A percentile compares a stretch with the other conserved stretches of the same genome.
phyloP scores from a whole-genome alignment of 441 rosid species.

The Populus hybrid region DNA sequence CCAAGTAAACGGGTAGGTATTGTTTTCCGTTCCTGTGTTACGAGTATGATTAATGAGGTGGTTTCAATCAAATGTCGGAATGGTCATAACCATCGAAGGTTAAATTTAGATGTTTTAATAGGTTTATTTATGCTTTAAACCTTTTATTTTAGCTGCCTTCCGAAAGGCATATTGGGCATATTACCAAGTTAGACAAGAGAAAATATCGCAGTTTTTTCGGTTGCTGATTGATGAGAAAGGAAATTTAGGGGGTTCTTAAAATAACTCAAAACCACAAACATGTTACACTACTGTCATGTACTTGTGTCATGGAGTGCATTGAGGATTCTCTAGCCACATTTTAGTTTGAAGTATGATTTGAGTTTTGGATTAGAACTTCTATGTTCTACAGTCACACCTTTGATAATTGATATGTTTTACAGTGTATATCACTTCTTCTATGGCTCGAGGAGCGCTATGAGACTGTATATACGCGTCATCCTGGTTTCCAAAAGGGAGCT shows the following conservation, averaged over 20 bases:
- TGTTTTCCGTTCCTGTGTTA: neutral
- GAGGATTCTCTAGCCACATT: neutral
- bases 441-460: no score
- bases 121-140: neutral
- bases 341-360: neutral
- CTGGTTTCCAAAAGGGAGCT: no score
- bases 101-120: neutral
- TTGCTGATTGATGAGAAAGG: neutral
- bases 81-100: neutral
- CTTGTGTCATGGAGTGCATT: neutral
- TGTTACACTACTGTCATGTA: neutral
- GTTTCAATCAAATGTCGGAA: neutral
- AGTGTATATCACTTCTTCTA: no score
- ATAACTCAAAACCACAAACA: neutral
- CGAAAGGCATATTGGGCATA: neutral
- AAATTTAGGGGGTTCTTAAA: neutral
- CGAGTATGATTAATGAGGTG: neutral
- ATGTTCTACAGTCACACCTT: no score
- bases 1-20: conserved; percentile 83
- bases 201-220: neutral
- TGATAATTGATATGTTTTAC: no score
- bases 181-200: neutral
- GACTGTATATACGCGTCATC: no score
- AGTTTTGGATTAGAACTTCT: neutral
- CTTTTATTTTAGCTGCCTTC: neutral